Conservation (phyloP, 1,284 basidiomycete species). For the Fomitopsis betulina region DNA sequence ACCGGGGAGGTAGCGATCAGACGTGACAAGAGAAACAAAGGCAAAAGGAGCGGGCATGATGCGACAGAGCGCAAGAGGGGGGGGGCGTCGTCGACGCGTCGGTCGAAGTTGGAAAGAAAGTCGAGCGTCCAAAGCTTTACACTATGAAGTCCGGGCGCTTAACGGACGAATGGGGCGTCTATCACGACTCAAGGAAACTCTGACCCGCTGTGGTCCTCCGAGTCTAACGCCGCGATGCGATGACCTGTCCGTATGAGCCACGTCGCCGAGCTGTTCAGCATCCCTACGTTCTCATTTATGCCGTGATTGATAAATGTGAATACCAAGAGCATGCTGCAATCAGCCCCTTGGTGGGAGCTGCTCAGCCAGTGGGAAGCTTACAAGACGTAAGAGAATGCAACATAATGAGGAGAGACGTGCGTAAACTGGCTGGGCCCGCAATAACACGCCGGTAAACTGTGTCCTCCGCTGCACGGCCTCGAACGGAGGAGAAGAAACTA, state of each 20-base stretch:
- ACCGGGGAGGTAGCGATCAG: constrained; percentile 89
- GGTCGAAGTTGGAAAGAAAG: constrained; percentile 1
- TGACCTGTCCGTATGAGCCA: too few species aligned
- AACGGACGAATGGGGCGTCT: too few species aligned
- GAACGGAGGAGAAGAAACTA: background rate
- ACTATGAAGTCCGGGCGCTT: background rate
- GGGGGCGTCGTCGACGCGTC: constrained; percentile 23
- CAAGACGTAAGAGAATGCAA: background rate
- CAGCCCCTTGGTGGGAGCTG: background rate
- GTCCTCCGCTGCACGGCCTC: background rate
- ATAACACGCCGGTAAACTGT: background rate
- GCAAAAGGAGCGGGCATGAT: constrained; percentile 66
- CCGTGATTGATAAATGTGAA: background rate
- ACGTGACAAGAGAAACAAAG: constrained; percentile 88
- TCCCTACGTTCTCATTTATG: background rate
- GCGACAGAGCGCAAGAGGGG: constrained; percentile 22
- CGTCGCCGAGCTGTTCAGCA: background rate
- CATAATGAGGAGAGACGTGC: background rate
- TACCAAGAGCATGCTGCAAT: background rate
- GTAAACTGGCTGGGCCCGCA: background rate
- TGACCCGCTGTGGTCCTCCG: background rate
- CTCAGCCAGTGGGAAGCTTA: background rate
- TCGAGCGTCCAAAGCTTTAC: constrained; percentile 1
- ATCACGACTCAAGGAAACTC: too few species aligned
- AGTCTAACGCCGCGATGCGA: background rate